Evolutionary conservation across 2,329 filamentous ascomycete genomes (phyloP).

Genomic region (Cercospora beticola): DNA sequence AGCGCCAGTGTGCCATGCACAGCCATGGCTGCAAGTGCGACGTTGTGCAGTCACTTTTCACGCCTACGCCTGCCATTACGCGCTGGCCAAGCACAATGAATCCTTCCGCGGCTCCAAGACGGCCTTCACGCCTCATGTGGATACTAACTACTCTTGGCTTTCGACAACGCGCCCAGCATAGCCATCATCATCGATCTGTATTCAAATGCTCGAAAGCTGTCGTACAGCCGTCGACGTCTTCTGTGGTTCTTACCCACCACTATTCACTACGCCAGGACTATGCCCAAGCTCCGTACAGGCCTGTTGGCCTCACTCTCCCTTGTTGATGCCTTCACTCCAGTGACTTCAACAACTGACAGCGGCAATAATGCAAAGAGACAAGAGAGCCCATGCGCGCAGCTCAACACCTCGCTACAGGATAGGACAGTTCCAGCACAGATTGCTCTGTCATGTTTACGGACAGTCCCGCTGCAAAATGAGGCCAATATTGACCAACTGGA

Average conservation of each 20-base stretch:
- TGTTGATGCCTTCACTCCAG: background rate
- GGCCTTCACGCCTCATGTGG: background rate
- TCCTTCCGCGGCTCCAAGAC: constrained; percentile 7
- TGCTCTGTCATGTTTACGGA: constrained; percentile 4
- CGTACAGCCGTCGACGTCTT: background rate
- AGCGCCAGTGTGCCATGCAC: background rate
- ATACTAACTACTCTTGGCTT: constrained; percentile 6
- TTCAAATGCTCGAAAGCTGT: background rate
- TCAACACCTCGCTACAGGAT: background rate
- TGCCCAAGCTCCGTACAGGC: background rate
- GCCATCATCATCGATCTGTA: constrained; percentile 1
- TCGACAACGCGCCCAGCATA: background rate
- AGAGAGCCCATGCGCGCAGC: constrained; percentile 5
- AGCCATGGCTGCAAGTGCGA: background rate
- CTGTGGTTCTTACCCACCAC: background rate
- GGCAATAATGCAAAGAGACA: background rate
- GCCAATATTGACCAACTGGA: constrained; percentile 7
- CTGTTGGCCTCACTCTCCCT: background rate
- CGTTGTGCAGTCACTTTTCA: background rate
- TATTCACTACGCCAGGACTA: background rate
- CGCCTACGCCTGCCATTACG: background rate
- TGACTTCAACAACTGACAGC: background rate
- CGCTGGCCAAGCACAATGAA: constrained; percentile 4
- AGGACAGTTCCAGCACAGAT: background rate
- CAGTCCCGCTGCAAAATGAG: constrained; percentile 13